Evolutionary conservation across 2,329 filamentous ascomycete species (phyloP).

Genomic region (Beauveria bassiana): DNA sequence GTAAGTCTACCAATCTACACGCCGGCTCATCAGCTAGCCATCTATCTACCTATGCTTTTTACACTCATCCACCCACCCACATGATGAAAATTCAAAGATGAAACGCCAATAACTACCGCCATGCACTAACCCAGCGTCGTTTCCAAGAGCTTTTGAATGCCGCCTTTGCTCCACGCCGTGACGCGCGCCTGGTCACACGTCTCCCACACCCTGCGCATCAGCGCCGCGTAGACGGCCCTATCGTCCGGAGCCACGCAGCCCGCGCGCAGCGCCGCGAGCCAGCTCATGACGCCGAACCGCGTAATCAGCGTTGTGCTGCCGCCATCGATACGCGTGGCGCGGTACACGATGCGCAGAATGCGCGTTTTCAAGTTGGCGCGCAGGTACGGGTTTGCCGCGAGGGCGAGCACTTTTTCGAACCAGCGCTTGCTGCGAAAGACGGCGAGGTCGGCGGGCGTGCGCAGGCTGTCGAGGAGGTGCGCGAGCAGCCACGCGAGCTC

Average conservation of each 20-base stretch:
- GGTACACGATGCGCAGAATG: slow-evolving; percentile 54
- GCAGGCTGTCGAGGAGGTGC: slow-evolving; percentile 62
- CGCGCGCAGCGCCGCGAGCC: slow-evolving; percentile 58
- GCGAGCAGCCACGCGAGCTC: slow-evolving; percentile 69
- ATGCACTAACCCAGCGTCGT: neutral
- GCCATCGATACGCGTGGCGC: slow-evolving; percentile 57
- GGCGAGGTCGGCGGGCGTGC: slow-evolving; percentile 49
- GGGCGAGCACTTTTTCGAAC: slow-evolving; percentile 66
- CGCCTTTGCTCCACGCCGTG: slow-evolving; percentile 55
- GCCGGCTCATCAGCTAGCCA: neutral
- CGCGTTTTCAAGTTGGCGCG: slow-evolving; percentile 51
- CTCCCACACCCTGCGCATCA: slow-evolving; percentile 53
- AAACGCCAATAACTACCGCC: neutral
- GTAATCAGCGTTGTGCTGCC: slow-evolving; percentile 78
- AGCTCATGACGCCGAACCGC: slow-evolving; percentile 64
- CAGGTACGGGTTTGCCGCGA: slow-evolving; percentile 61
- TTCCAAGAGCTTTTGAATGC: slow-evolving; percentile 25
- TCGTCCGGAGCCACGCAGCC: slow-evolving; percentile 35
- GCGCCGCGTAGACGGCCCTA: slow-evolving; percentile 39
- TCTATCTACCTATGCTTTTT: neutral
- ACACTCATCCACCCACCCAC: too few relatives aligned
- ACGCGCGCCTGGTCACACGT: slow-evolving; percentile 62
- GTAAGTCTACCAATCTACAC: neutral
- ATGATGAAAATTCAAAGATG: neutral
- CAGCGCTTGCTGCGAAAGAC: slow-evolving; percentile 55